Evolutionary conservation across 1,284 basidiomycete species (phyloP), one percentile per base, ranked within the genome.

Genomic region (Volvariella surrecta): DNA sequence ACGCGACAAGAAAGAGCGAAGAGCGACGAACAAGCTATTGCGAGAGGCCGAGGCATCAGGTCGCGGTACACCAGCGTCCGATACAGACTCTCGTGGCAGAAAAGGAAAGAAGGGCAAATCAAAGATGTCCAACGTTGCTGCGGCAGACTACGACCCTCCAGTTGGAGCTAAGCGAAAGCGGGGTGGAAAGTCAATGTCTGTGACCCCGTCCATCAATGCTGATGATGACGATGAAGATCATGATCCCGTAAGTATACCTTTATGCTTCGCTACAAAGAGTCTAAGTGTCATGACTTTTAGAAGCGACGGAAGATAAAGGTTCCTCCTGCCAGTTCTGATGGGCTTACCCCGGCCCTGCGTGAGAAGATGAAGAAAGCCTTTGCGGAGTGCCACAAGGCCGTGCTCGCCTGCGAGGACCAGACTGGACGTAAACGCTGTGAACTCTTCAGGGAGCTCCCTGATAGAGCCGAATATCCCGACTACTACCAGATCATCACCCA

Each of bases 351-450:
- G 16, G 70, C 67, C 15, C 57, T 79, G 38, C 76, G 79, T 40
- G 82, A 89, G 31, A 79, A 76, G 56, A 82, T 93, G 83, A 91
- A 90, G 68, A 84, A 83, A 53, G 79, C 83, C 4, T 90, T 93
- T 63, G 78, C 79, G 46, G 83, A 86, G 50, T 85, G 86, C 58
- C 77, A 87, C 59, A 79, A 79, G 47, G 83, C 88, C n/a, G 83
- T 93, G 20, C 67, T 85, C 45, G 74, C 71, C 44, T 83, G 84
- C 52, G 77, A 85, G 54, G 86, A 87, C 49, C 74, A 77, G 3
- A 75, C 72, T 37, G 83, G 84, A 43, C 78, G 88, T 48, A 80
- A 82, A 56, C 82, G 89, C 31, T 90, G 89, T 56, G 84, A 87
- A 47, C 74, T 91, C 45, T 93, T 94, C 74, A 73, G 79, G 52